Conservation (phyloP, 2,329 filamentous ascomycete genomes). For the Grosmannia huntii region DNA sequence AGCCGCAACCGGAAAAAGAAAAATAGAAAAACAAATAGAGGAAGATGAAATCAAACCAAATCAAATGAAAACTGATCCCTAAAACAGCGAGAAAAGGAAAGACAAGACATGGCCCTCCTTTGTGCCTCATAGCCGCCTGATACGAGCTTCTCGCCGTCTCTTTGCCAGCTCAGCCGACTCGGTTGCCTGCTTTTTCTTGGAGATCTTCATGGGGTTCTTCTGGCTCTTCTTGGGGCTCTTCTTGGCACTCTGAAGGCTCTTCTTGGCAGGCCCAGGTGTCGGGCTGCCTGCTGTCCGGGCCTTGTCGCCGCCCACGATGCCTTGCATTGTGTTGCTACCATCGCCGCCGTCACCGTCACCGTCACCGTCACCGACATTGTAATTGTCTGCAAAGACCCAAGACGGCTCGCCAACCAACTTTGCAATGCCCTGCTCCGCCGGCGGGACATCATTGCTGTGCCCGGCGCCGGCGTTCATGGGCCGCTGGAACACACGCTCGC, state of each 20-base stretch:
- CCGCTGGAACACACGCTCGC: slow-evolving; percentile 6
- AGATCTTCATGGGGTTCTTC: no score
- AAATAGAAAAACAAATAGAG: not conserved
- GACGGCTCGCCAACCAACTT: not conserved
- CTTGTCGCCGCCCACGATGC: not conserved
- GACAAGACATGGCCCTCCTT: no score
- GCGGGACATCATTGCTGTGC: not conserved
- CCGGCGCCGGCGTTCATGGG: slow-evolving; percentile 6
- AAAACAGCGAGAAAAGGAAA: not conserved
- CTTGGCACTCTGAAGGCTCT: no score
- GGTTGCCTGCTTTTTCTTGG: not conserved
- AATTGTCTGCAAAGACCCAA: not conserved
- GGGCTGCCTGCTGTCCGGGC: not conserved
- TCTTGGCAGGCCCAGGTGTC: no score
- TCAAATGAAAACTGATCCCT: not conserved
- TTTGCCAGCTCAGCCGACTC: not conserved
- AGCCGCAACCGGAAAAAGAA: not conserved
- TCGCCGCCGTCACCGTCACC: not conserved
- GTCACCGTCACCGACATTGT: no score
- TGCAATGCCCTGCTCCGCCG: not conserved
- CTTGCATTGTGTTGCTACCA: not conserved
- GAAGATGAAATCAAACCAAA: not conserved
- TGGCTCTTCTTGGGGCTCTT: no score
- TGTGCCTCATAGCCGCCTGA: no score
- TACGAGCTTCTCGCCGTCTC: not conserved